phyloP scores from a whole-genome alignment of 352 stramenopile genomes.

The Pythium aphanidermatum region DNA sequence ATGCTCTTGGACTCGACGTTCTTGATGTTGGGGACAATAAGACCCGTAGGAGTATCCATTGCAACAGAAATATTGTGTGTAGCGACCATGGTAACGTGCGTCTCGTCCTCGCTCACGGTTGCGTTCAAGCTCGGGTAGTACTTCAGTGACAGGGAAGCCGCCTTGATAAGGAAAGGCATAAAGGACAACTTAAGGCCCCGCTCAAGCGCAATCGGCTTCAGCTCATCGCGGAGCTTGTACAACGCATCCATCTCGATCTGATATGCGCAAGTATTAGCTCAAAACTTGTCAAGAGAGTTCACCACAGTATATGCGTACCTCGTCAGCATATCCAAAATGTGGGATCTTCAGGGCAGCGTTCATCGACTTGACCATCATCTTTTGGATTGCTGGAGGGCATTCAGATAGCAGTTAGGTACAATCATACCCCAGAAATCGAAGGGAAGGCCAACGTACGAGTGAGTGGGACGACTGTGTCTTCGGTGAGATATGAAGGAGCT shows the following conservation, averaged over 20 bases:
- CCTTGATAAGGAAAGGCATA: conserved; percentile 97
- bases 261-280: background rate
- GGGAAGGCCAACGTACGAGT: conserved; percentile 64
- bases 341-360: conserved; percentile 92
- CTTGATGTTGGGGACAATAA: conserved; percentile 97
- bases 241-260: conserved; percentile 90
- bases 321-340: conserved; percentile 97
- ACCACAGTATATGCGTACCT: conserved; percentile 41
- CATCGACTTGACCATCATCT: conserved; percentile 99
- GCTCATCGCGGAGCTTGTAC: conserved; percentile 71
- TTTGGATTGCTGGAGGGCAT: conserved; percentile 93
- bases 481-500: conserved; percentile 3
- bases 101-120: conserved; percentile 80
- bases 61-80: conserved; percentile 98
- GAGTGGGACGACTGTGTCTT: conserved; percentile 65
- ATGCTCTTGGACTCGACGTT: conserved; percentile 88
- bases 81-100: conserved; percentile 82
- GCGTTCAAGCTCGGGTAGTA: conserved; percentile 94
- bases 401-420: too few species aligned
- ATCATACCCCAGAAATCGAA: too few species aligned
- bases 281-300: background rate
- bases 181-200: conserved; percentile 91
- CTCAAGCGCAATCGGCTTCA: conserved; percentile 83
- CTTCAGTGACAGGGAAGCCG: conserved; percentile 90
- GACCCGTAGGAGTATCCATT: conserved; percentile 94